Evolutionary conservation across 176 grass and related monocot genomes (phyloP).

Genomic region (Aegilops umbellulata): DNA sequence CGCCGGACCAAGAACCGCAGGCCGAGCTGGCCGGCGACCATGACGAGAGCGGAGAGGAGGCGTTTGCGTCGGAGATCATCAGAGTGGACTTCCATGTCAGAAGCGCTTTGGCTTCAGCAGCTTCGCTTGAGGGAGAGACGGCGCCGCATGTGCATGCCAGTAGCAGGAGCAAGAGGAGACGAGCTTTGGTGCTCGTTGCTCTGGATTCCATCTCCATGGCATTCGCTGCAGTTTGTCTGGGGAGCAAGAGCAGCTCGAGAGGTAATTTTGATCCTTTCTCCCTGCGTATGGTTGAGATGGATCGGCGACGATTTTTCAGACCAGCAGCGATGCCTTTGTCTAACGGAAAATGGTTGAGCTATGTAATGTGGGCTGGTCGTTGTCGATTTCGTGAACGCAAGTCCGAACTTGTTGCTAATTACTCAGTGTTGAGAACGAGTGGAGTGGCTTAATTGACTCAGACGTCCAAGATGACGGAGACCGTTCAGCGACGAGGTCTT

Average conservation of each 20-base stretch:
- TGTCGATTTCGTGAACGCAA: background rate
- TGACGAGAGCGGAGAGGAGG: background rate
- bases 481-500: too few species aligned
- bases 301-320: background rate
- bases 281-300: background rate
- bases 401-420: constrained; percentile 12
- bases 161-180: background rate
- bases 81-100: constrained; percentile 24
- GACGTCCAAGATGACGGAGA: too few species aligned
- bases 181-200: background rate
- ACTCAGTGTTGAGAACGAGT: too few species aligned
- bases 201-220: background rate
- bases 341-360: background rate
- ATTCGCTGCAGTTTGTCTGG: background rate
- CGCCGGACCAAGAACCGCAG: constrained; percentile 29
- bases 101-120: background rate
- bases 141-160: background rate
- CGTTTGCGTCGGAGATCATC: background rate
- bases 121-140: background rate
- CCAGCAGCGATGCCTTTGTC: background rate
- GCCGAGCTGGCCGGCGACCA: background rate
- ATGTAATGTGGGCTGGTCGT: background rate
- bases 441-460: too few species aligned
- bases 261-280: background rate
- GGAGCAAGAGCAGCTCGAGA: background rate